Base-by-base conservation (phyloP, 164 flowering plant genomes). In the Magnolia officinalis region DNA sequence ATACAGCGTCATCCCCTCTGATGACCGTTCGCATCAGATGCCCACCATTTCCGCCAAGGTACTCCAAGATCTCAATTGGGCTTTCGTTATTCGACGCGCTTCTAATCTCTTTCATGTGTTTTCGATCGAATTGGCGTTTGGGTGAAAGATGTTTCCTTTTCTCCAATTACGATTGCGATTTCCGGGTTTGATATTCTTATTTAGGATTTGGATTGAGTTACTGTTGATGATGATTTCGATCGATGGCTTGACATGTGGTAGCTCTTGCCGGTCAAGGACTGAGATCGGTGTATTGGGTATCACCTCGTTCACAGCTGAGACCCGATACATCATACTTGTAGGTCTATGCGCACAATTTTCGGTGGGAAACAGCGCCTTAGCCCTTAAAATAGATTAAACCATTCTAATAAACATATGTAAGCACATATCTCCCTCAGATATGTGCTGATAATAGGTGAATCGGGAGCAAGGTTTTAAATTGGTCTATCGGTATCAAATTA, bases 1-100 rank as follows among this genome's bases (percentile, higher is more conserved):
- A 79, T 86, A 83, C 77, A 67, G 64, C 45, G 83, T 86, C 63
- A 31, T 86, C 70, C 67, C 80, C 70, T 65, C 80, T 1, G 87
- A 83, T 6, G 83, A 83, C 20, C 78, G 29, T 2, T 10, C 55
- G 5, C 78, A 75, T 16, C 26, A 76, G 3, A 20, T 70, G 9
- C 82, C 82, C 20, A 49, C 78, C 73, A 77, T 86, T 59, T 78
- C 89, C 50, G 70, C 68, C 67, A 85, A 85, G 84, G 89, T 85
- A 55, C 18, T 11, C 18, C 76, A 64, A 31, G 2, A n/a, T 74
- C 50, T 63, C 29, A 37, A 16, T 37, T 71, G 20, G 31, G 23
- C 63, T 23, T 37, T 37, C 45, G 45, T 37, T 37, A 37, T 37
- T 37, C 6, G 45, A 37, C 45, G 45, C 45, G 4, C 45, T 37